Base-by-base conservation (phyloP, 2,329 filamentous ascomycete genomes). In the Pseudovirgaria hyperparasitica region DNA sequence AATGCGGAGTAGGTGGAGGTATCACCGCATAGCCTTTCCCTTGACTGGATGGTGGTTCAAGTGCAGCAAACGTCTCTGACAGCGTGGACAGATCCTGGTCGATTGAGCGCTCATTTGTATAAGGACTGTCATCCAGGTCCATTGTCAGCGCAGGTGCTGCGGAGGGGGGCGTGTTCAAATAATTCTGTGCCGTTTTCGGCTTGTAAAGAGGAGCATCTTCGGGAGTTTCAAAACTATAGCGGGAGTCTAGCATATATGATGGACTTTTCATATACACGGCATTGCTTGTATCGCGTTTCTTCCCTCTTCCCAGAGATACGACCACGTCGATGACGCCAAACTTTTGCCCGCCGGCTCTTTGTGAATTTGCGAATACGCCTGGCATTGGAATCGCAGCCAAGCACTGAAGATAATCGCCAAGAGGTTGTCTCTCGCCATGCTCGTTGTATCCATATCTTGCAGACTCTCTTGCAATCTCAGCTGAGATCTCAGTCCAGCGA, bases 311-410 rank as follows among this genome's bases (percentile, higher is more conserved):
- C 9, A 27, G 25, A 9, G 29, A 30, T 4, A 45, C 16, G 1
- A 45, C 30, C 4, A 58, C 48, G 33, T 60, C 56, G 9, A 60
- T 39, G 5, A 57, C 35, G 3, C 52, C 54, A 25, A 56, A 53
- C 2, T 41, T 42, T 11, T 22, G 41, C 4, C 42, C 41, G 7
- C 42, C 40, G 4, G 38, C 28, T 9, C 41, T 46, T 26, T 53
- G 52, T 40, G 55, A 42, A 6, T 35, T 19, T 1, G 33, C 16
- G 4, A 60, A 27, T 2, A 37, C 33, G 2, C 45, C 33, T 4
- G 60, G 60, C 36, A 62, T 50, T 3, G 36, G 22, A 31, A 61
- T 39, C 3, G 30, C 34, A 2, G 56, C 46, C 9, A 65, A 38
- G 11, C 47, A 48, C 4, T 31, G 22, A n/a, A 65, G 34, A 28